These are phyloP conservation scores for Notholithocarpus densiflorus DNA, from an alignment of 306 rosid genomes.

Conservation along the genomic window DNA sequence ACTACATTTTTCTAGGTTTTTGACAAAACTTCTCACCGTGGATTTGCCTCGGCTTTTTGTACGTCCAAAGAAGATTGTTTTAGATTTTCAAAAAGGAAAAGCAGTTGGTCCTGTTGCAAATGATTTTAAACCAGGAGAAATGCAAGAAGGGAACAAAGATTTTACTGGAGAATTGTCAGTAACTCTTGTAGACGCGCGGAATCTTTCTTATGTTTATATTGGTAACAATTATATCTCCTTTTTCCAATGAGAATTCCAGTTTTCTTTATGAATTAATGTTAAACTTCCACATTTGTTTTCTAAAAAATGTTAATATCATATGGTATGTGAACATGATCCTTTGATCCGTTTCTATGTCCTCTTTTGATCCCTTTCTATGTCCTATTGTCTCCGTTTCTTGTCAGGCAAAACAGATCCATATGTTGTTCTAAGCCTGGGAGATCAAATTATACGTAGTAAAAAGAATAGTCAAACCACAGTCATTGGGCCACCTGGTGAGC, in stretches of 20 bases:
- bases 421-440: slow-evolving; percentile 75
- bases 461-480: slow-evolving; percentile 98
- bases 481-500: slow-evolving; percentile 93
- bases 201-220: slow-evolving; percentile 75
- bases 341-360: background rate
- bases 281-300: background rate
- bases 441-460: slow-evolving; percentile 87
- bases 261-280: background rate
- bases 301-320: background rate
- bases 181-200: slow-evolving; percentile 92
- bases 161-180: slow-evolving; percentile 93
- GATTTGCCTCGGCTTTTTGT: slow-evolving; percentile 92
- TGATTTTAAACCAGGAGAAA: slow-evolving; percentile 72
- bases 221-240: slow-evolving; percentile 47
- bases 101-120: slow-evolving; percentile 80
- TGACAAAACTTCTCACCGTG: slow-evolving; percentile 91
- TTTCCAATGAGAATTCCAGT: slow-evolving; percentile 7
- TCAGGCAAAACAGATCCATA: slow-evolving; percentile 97
- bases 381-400: slow-evolving; percentile 9
- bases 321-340: background rate
- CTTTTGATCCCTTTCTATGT: background rate
- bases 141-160: slow-evolving; percentile 90
- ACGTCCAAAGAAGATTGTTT: slow-evolving; percentile 96
- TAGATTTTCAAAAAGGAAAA: slow-evolving; percentile 89
- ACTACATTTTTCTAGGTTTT: slow-evolving; percentile 58